These are phyloP conservation scores for Saccharum officinarum DNA, from an alignment of 176 grass and related monocot genomes.

Conservation along the genomic window DNA sequence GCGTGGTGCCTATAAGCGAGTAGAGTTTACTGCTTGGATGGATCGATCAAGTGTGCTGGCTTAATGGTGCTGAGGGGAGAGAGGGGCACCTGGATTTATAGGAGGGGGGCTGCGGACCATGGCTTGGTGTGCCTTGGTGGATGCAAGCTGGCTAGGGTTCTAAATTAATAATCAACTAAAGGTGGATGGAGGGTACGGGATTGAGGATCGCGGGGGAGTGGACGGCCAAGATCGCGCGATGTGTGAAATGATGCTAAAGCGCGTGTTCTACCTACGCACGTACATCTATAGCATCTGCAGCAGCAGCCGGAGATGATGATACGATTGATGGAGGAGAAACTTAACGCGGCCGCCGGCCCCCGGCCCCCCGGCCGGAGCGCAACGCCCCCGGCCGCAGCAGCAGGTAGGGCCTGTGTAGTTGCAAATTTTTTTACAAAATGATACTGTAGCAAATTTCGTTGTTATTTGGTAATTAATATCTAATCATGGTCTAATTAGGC, in stretches of 20 bases:
- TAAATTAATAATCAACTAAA: not conserved
- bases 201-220: not conserved
- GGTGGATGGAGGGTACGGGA: not conserved
- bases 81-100: slow-evolving; percentile 43
- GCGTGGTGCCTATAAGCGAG: no score
- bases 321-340: slow-evolving; percentile 11
- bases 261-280: not conserved
- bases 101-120: not conserved
- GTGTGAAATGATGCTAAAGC: slow-evolving; percentile 50
- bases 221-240: slow-evolving; percentile 37
- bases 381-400: no score
- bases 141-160: slow-evolving; percentile 51
- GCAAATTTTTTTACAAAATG: no score
- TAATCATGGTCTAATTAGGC: no score
- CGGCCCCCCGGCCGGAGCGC: not conserved
- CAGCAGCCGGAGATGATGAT: not conserved
- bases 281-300: not conserved
- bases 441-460: no score
- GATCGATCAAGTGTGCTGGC: not conserved
- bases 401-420: no score
- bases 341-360: not conserved
- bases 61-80: slow-evolving; percentile 21
- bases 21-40: not conserved
- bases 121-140: not conserved
- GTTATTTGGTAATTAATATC: no score